A percentile compares a stretch with the other conserved stretches of the same genome.
Evolutionary conservation across 83 land plant genomes (phyloP).

Genomic region (Picea abies): DNA sequence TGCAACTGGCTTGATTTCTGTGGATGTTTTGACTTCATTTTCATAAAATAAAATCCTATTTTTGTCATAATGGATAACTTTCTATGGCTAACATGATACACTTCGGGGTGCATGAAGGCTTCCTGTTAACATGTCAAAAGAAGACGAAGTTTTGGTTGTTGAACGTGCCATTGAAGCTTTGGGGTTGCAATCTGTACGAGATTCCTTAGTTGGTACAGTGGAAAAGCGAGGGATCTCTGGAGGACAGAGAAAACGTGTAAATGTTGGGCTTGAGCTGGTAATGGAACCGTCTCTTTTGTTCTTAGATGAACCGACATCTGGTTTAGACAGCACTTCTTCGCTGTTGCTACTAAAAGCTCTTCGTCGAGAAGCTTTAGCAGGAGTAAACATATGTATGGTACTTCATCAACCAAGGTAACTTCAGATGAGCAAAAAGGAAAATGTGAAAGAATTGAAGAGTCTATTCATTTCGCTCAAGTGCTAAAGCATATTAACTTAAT

Average conservation of each 20-base stretch:
- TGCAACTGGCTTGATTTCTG: not conserved
- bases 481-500: not conserved
- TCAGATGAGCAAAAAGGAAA: too few relatives aligned
- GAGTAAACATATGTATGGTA: conserved; percentile 90
- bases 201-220: conserved; percentile 92
- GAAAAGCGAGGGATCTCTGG: conserved; percentile 98
- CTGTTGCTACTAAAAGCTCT: conserved; percentile 88
- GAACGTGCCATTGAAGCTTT: conserved; percentile 93
- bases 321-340: conserved; percentile 97
- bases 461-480: not conserved
- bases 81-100: conserved; percentile 3
- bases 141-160: conserved; percentile 82
- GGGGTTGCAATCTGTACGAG: conserved; percentile 79
- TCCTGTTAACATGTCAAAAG: conserved; percentile 57
- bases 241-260: conserved; percentile 97
- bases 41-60: not conserved
- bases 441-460: too few relatives aligned
- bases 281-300: conserved; percentile 97
- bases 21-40: not conserved
- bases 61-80: not conserved
- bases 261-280: conserved; percentile 97
- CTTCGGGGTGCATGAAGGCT: conserved; percentile 45
- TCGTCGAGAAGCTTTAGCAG: conserved; percentile 86
- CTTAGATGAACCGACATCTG: conserved; percentile 98
- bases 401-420: conserved; percentile 99